Base-by-base conservation (phyloP, 495 filamentous ascomycete genomes). In the Tetracladium marchalianum region DNA sequence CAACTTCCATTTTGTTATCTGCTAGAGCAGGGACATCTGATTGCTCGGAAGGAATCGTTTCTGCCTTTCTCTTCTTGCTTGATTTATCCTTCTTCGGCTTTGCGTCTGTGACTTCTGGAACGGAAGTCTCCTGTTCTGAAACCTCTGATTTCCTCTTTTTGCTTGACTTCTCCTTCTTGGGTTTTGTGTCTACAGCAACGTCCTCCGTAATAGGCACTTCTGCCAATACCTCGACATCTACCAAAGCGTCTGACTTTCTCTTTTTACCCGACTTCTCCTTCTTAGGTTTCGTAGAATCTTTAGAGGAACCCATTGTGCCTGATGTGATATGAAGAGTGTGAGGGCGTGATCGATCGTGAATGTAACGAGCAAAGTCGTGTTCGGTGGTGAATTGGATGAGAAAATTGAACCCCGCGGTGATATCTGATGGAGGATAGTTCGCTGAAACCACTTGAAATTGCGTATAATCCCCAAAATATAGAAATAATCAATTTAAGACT, bases 51-150 rank as follows among this genome's bases (percentile, higher is more conserved):
- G 10, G 13, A 12, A 44, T 8, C 6, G 15, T 18, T 27, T 47
- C 46, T 31, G 41, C 41, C 27, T 58, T 58, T 45, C 56, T 46
- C 46, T 58, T 58, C 52, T 46, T 55, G 33, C 43, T 53, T 12
- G 52, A 50, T 39, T 58, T 59, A 5, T 53, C 46, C 22, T 54
- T 57, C 40, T 50, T 52, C 15, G 31, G 13, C 36, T 52, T 56
- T 16, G 18, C 31, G 12, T 34, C 13, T 36, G 42, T 36, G 11
- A 1, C 18, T 37, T 43, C n/a, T 34, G 19, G 13, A 10, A 13
- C 19, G 18, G 22, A 12, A 35, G 1, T 13, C 24, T 41, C 35
- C 31, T 44, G 18, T 42, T 34, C 33, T 12, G 31, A 13, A 5
- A 12, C 39, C 7, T 22, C 31, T n/a, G 35, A 6, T 34, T 44